These are phyloP conservation scores for Tephrocybe sp. DNA, from an alignment of 768 basidiomycete species.

Conservation along the genomic window DNA sequence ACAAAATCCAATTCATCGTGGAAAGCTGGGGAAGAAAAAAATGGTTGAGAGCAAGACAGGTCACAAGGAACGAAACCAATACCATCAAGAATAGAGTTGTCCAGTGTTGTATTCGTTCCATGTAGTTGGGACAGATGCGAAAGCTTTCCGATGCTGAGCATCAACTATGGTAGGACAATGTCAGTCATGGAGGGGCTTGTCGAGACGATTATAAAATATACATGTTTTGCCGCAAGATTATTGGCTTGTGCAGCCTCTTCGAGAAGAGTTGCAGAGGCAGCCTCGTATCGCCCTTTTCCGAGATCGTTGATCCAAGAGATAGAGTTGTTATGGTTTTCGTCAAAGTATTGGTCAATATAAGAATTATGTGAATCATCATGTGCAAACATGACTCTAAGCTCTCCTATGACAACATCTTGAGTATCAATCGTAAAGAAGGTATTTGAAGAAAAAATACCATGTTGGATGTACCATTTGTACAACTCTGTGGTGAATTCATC, in stretches of 20 bases:
- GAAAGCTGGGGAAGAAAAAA: constrained; percentile 50
- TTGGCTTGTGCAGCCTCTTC: constrained; percentile 54
- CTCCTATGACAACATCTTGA: constrained; percentile 45
- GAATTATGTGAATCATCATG: constrained; percentile 60
- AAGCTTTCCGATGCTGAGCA: constrained; percentile 90
- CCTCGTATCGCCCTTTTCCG: constrained; percentile 60
- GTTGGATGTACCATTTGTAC: constrained; percentile 91
- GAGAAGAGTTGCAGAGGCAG: constrained; percentile 63
- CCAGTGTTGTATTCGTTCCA: constrained; percentile 41
- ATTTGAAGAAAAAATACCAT: constrained; percentile 48
- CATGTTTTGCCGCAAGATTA: constrained; percentile 74
- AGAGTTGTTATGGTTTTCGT: constrained; percentile 48
- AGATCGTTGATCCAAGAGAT: constrained; percentile 91
- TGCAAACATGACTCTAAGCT: constrained; percentile 77
- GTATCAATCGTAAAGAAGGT: background rate
- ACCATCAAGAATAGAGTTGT: constrained; percentile 60
- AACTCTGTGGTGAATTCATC: constrained; percentile 85
- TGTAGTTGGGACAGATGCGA: constrained; percentile 78
- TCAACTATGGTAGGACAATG: constrained; percentile 49
- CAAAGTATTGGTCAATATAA: constrained; percentile 75
- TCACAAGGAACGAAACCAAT: constrained; percentile 21
- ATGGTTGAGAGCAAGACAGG: constrained; percentile 1
- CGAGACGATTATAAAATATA: constrained; percentile 39
- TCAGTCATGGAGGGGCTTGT: background rate
- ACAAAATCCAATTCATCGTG: constrained; percentile 87